These are phyloP conservation scores for Podospora bellae-mahoneyi DNA, from an alignment of 495 filamentous ascomycete genomes.

Conservation along the genomic window DNA sequence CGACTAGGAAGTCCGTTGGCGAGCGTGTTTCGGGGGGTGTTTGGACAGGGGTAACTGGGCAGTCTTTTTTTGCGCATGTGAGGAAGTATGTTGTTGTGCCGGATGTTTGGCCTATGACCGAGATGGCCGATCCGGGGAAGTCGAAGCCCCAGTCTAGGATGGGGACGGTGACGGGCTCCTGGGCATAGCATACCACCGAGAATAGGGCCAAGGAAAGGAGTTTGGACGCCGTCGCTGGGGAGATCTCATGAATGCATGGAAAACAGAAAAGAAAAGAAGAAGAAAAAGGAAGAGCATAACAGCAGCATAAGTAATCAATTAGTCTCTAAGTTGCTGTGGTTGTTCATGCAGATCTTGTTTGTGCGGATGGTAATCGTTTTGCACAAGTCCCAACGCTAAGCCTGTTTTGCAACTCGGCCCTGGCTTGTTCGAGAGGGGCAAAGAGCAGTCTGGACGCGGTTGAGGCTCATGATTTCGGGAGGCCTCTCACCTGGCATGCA, in stretches of 20 bases:
- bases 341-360: too few species aligned
- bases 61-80: not conserved
- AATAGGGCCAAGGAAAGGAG: not conserved
- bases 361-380: too few species aligned
- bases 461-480: too few species aligned
- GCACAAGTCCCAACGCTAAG: too few species aligned
- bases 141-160: slow-evolving; percentile 7
- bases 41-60: not conserved
- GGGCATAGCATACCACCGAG: not conserved
- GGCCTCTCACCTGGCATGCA: too few species aligned
- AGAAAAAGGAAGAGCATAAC: too few species aligned
- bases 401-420: too few species aligned
- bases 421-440: too few species aligned
- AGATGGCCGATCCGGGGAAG: not conserved
- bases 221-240: not conserved
- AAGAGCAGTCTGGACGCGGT: too few species aligned
- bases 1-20: not conserved
- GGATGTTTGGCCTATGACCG: not conserved
- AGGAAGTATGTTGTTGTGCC: slow-evolving; percentile 1
- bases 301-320: too few species aligned
- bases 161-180: not conserved
- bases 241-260: not conserved
- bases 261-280: too few species aligned
- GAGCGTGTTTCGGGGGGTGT: not conserved
- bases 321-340: too few species aligned